phyloP scores from a whole-genome alignment of 257 asterid genomes.

The Fraxinus americana region DNA sequence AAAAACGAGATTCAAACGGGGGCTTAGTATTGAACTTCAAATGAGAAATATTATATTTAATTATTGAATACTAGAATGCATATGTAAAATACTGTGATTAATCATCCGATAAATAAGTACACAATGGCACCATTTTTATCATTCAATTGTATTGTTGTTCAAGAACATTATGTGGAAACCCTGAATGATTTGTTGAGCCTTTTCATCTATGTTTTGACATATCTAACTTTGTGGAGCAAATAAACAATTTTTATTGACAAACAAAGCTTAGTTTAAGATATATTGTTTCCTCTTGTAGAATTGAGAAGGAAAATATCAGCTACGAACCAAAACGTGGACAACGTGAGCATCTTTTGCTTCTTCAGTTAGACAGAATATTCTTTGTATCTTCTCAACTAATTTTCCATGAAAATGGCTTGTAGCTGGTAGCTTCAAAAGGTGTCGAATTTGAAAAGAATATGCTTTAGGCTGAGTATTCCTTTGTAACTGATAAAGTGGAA shows the following conservation, averaged over 20 bases:
- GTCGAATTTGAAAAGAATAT: slow-evolving; percentile 76
- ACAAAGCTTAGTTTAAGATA: slow-evolving; percentile 13
- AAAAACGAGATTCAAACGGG: too few relatives aligned
- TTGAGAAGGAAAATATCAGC: slow-evolving; percentile 66
- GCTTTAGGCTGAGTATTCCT: slow-evolving; percentile 83
- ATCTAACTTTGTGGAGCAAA: slow-evolving; percentile 15
- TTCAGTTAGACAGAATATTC: slow-evolving; percentile 23
- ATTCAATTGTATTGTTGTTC: background rate
- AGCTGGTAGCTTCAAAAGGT: slow-evolving; percentile 74
- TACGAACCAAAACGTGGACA: slow-evolving; percentile 48
- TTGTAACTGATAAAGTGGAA: slow-evolving; percentile 71
- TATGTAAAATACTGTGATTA: background rate
- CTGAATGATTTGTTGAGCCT: slow-evolving; percentile 1
- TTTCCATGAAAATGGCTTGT: slow-evolving; percentile 32
- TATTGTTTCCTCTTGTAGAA: slow-evolving; percentile 46
- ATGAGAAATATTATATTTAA: background rate
- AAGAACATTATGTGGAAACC: slow-evolving; percentile 6
- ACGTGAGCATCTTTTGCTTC: slow-evolving; percentile 52
- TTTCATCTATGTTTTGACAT: slow-evolving; percentile 10
- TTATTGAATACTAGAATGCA: slow-evolving; percentile 9
- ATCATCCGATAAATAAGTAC: slow-evolving; percentile 2
- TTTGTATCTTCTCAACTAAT: slow-evolving; percentile 22
- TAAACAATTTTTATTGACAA: slow-evolving; percentile 17
- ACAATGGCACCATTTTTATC: background rate
- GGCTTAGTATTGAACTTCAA: background rate